These are phyloP conservation scores for Cordyceps cateniannulata DNA, from an alignment of 2,329 filamentous ascomycete species.

Conservation along the genomic window DNA sequence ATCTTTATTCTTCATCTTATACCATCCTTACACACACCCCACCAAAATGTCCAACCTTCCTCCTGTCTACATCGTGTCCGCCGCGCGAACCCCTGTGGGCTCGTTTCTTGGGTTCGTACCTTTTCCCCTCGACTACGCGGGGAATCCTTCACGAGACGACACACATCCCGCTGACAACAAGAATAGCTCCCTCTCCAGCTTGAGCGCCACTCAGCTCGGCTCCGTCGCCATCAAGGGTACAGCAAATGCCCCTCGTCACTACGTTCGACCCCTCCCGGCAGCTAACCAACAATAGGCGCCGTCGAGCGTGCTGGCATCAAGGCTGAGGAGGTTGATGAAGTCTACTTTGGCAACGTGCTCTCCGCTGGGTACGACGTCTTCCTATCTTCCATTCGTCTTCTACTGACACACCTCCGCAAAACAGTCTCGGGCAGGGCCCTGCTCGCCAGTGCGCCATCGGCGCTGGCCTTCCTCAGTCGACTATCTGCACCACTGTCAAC, in stretches of 20 bases:
- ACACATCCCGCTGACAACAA: constrained; percentile 1
- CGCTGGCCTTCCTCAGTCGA: constrained; percentile 74
- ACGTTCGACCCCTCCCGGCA: neutral
- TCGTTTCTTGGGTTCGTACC: constrained; percentile 77
- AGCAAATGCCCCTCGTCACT: constrained; percentile 16
- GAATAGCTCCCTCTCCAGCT: constrained; percentile 74
- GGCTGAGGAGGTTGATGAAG: constrained; percentile 84
- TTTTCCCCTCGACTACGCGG: constrained; percentile 2
- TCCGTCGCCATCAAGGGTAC: constrained; percentile 87
- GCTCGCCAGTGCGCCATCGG: constrained; percentile 89
- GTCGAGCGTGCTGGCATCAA: constrained; percentile 85
- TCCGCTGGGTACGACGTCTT: constrained; percentile 69
- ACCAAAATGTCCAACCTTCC: constrained; percentile 69
- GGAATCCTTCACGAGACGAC: neutral
- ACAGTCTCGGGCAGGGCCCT: constrained; percentile 88
- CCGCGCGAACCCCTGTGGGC: constrained; percentile 82
- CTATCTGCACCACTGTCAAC: constrained; percentile 90
- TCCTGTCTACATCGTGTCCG: constrained; percentile 93
- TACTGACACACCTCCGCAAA: constrained; percentile 9
- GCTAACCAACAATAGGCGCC: constrained; percentile 46
- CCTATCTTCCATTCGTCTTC: too few relatives aligned
- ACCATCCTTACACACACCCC: neutral
- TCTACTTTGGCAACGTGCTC: constrained; percentile 97
- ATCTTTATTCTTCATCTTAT: constrained; percentile 6
- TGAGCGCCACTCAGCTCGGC: constrained; percentile 81